A percentile compares a stretch with the other conserved stretches of the same genome.
These are phyloP conservation scores for Solanum dulcamara DNA, from an alignment of 257 asterid genomes.

Conservation along the genomic window DNA sequence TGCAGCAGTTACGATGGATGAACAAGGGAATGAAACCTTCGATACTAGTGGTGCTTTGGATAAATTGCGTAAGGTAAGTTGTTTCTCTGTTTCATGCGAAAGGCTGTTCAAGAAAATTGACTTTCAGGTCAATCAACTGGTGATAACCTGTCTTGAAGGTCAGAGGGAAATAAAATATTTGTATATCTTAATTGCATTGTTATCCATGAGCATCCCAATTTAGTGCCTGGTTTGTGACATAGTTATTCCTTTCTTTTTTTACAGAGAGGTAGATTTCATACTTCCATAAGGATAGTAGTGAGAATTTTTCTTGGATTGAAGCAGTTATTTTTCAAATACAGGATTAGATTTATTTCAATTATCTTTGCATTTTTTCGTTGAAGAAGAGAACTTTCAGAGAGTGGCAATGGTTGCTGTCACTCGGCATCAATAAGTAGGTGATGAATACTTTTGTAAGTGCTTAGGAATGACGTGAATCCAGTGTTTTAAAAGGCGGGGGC, in stretches of 20 bases:
- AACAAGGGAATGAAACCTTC: conserved; percentile 95
- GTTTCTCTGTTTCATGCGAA: neutral
- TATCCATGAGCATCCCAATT: neutral
- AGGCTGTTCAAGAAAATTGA: neutral
- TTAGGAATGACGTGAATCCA: neutral
- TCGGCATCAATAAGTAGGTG: neutral
- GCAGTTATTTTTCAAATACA: neutral
- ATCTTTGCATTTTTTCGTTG: neutral
- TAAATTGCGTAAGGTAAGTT: conserved; percentile 83
- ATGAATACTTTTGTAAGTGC: neutral
- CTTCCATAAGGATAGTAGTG: neutral
- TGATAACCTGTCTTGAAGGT: neutral
- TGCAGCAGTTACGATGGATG: conserved; percentile 98
- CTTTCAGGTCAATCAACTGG: neutral
- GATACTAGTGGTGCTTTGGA: conserved; percentile 99
- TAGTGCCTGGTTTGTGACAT: neutral
- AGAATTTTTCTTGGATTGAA: neutral
- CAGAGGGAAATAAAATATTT: neutral
- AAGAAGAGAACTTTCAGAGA: neutral
- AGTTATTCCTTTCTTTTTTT: neutral
- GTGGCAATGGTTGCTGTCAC: neutral
- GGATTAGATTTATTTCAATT: neutral
- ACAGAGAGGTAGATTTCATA: neutral
- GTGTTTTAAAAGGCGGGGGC: no score
- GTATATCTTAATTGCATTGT: neutral